Evolutionary conservation across 106 monocot genomes (phyloP).

Genomic region (Chionographis japonica): DNA sequence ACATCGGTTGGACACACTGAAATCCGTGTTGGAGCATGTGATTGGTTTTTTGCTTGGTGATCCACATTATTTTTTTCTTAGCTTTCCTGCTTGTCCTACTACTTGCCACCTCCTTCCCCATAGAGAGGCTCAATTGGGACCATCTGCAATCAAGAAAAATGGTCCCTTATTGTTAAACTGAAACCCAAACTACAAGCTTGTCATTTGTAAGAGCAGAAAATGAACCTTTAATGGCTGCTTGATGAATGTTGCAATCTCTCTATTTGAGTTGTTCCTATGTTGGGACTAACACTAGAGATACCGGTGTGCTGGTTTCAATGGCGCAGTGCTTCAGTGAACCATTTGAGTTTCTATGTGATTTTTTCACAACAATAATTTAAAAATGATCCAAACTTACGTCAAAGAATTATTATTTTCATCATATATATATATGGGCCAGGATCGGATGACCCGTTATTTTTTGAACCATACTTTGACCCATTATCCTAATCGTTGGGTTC

Average conservation of each 20-base stretch:
- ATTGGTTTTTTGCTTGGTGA: background rate
- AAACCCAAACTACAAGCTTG: background rate
- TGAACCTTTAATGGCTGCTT: conserved; percentile 55
- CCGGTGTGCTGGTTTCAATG: conserved; percentile 54
- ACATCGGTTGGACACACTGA: too few relatives aligned
- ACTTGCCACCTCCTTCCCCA: too few relatives aligned
- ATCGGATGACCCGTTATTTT: too few relatives aligned
- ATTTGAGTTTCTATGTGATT: conserved; percentile 45
- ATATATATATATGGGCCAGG: too few relatives aligned
- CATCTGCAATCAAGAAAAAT: too few relatives aligned
- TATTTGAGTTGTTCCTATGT: conserved; percentile 96
- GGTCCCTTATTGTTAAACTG: background rate
- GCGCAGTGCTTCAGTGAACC: conserved; percentile 58
- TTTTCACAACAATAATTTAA: background rate
- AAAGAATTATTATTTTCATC: too few relatives aligned
- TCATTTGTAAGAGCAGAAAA: background rate
- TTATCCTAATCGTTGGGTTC: too few relatives aligned
- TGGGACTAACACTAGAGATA: conserved; percentile 67
- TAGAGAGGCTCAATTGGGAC: too few relatives aligned
- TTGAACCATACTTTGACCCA: too few relatives aligned
- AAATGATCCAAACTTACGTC: background rate
- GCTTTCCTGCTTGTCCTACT: too few relatives aligned
- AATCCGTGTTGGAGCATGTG: too few relatives aligned
- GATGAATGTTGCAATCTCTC: conserved; percentile 54
- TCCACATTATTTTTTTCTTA: too few relatives aligned